phyloP scores from a whole-genome alignment of 108 stramenopile genomes.

The Mayamaea pseudoterrestris region DNA sequence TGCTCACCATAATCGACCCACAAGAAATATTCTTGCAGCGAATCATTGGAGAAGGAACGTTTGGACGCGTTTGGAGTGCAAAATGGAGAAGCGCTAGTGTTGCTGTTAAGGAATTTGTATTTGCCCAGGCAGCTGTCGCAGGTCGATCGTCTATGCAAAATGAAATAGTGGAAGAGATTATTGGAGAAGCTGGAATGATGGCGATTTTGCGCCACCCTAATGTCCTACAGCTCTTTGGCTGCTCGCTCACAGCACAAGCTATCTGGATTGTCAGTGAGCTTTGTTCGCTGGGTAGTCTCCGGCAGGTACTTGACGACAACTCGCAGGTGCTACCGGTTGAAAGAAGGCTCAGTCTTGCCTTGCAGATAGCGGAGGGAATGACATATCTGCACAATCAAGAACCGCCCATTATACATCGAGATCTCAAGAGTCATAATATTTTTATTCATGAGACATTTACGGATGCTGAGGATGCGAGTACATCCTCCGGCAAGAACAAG shows the following conservation, averaged over 20 bases:
- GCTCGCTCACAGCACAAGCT: conserved; percentile 88
- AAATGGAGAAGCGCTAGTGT: conserved; percentile 88
- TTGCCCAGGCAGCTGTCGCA: conserved; percentile 95
- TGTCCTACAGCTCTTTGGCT: conserved; percentile 93
- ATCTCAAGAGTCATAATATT: conserved; percentile 96
- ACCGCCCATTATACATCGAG: conserved; percentile 95
- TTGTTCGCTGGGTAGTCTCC: conserved; percentile 83
- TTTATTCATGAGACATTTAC: conserved; percentile 89
- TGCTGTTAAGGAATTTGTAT: conserved; percentile 97
- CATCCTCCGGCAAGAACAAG: conserved; percentile 18
- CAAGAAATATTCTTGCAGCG: conserved; percentile 90
- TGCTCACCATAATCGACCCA: conserved; percentile 88
- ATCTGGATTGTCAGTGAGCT: conserved; percentile 97
- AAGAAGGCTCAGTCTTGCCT: conserved; percentile 49
- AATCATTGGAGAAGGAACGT: conserved; percentile 96
- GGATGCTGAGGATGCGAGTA: conserved; percentile 23
- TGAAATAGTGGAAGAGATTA: conserved; percentile 96
- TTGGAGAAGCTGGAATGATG: conserved; percentile 98
- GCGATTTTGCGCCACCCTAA: conserved; percentile 91
- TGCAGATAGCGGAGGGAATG: conserved; percentile 96
- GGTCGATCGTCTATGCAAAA: conserved; percentile 90
- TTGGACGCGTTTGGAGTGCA: conserved; percentile 96
- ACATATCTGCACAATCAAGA: conserved; percentile 86
- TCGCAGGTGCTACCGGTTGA: conserved; percentile 39
- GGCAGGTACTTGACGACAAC: conserved; percentile 87